Evolutionary conservation across 2,329 filamentous ascomycete species (phyloP), one percentile per base, ranked within the genome.

Genomic region (Amylocarpus encephaloides): DNA sequence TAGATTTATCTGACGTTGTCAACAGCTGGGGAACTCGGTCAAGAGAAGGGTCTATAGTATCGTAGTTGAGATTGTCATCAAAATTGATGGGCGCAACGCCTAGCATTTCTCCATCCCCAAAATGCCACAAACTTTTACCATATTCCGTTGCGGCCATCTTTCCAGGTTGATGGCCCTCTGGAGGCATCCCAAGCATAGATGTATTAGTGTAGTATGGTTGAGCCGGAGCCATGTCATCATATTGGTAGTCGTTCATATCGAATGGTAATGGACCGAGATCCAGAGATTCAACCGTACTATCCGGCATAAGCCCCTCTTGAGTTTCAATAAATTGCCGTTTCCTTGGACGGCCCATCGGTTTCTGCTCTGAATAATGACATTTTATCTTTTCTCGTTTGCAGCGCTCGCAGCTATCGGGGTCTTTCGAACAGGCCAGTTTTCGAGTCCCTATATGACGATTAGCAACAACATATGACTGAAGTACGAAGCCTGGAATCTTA

Each of bases 401-500:
- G 50, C 82, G 74, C 6, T 71, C 67, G 63, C 82, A 85, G 49
- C 80, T 79, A 46, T 76, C 72, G 1, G 70, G 63, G 57, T 84
- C 78, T 60, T 85, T 85, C 36, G 78, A 76, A 64, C 82, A 85
- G 41, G 80, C 80, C 42, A 85, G 74, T 62, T 85, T 85, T 46
- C 81, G 75, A 19, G 71, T 70, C 59, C 82, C 81, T 85, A 52
- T 12, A 48, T 44, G 49, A 18, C 22, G 16, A 5, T 45, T 22
- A 47, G 52, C 50, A 66, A 62, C 65, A 64, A 51, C 13, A 15
- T 41, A 15, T 7, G 22, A 32, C 18, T 15, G 4, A 19, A 9
- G n/a, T 16, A 30, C 18, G 15, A 15, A 10, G 19, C 19, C 6
- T 22, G 12, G 33, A n/a, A 15, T 73, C 79, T 67, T 73, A 85